These are phyloP conservation scores for Castanea crenata DNA, from an alignment of 306 rosid genomes.

Conservation along the genomic window DNA sequence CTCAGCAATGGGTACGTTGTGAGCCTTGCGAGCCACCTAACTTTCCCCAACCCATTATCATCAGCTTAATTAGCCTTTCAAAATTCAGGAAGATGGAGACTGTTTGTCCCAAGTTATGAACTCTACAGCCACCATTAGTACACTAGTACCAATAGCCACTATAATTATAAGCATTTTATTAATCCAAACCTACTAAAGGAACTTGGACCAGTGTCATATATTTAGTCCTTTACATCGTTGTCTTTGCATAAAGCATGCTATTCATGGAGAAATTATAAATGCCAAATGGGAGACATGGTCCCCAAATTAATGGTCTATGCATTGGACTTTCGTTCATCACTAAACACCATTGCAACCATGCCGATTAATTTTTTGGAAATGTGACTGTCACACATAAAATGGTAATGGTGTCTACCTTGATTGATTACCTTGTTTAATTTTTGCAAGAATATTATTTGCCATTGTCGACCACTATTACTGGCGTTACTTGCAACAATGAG, in stretches of 20 bases:
- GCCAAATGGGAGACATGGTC: constrained; percentile 13
- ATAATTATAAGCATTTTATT: neutral
- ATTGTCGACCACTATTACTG: neutral
- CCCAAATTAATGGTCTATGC: constrained; percentile 17
- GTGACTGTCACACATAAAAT: neutral
- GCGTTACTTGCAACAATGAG: neutral
- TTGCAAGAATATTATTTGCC: neutral
- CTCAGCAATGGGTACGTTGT: too few species aligned
- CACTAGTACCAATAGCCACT: neutral
- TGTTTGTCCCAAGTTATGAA: constrained; percentile 12
- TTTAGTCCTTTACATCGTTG: neutral
- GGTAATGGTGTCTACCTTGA: neutral
- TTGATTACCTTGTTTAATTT: neutral
- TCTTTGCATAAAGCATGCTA: constrained; percentile 11
- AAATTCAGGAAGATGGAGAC: constrained; percentile 20
- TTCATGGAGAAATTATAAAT: neutral
- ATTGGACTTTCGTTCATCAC: neutral
- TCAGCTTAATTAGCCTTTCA: neutral
- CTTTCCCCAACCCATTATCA: neutral
- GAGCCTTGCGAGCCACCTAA: neutral
- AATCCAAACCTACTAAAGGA: constrained; percentile 14
- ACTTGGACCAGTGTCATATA: constrained; percentile 14
- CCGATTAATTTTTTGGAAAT: neutral
- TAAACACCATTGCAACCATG: neutral
- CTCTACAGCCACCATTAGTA: neutral